Conservation (phyloP, 306 rosid species). For the Glycine tomentella region DNA sequence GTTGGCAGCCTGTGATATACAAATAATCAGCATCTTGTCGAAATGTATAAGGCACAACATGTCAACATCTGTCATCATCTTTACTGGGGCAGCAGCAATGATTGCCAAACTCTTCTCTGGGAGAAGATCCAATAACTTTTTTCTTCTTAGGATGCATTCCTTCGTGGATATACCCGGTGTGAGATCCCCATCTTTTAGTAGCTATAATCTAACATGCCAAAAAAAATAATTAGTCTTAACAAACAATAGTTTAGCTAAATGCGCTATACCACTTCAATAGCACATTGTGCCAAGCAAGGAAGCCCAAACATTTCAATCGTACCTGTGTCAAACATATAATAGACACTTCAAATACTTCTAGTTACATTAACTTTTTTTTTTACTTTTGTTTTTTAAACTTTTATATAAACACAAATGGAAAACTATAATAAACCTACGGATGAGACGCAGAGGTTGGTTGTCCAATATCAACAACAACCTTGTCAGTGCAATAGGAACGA, state of each 20-base stretch:
- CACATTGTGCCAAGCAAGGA: neutral
- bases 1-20: conserved; percentile 94
- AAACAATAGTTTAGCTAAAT: conserved; percentile 11
- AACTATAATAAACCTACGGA: conserved; percentile 62
- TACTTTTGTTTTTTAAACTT: neutral
- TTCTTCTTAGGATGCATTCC: conserved; percentile 80
- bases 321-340: neutral
- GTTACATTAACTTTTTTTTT: neutral
- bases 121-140: conserved; percentile 79
- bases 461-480: conserved; percentile 68
- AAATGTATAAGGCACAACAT: conserved; percentile 91
- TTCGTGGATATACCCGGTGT: conserved; percentile 79
- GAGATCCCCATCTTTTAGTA: conserved; percentile 84
- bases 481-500: conserved; percentile 60
- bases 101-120: conserved; percentile 89
- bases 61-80: conserved; percentile 97
- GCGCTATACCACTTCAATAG: neutral
- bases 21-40: conserved; percentile 90
- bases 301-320: neutral
- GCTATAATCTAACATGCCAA: conserved; percentile 54
- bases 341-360: neutral
- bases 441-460: conserved; percentile 90
- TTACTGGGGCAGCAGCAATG: conserved; percentile 88
- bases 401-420: neutral
- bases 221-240: conserved; percentile 24